Base-by-base conservation (phyloP, 345 rosid genomes). In the Anacardium occidentale region DNA sequence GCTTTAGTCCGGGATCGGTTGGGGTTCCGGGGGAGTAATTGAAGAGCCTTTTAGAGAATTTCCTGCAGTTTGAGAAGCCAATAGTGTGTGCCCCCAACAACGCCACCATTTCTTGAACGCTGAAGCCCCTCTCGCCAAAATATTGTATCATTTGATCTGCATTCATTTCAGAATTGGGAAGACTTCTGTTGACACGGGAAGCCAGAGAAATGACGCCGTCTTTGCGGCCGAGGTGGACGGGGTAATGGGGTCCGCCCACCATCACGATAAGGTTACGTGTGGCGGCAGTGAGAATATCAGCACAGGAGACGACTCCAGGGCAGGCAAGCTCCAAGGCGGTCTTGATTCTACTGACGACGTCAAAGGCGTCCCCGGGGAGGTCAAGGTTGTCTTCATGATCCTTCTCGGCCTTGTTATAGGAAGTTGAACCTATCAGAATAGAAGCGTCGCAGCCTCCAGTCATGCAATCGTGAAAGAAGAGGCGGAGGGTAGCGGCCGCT, bases 401-500 rank as follows among this genome's bases (percentile, higher is more conserved):
- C 5, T 88, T 89, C 75, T 89, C 91, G 1, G 91, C 89, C 37
- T 65, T 73, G 72, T 85, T 86, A 73, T 85, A 83, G 0, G 89
- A 37, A 42, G 80, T 85, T 11, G 91, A 82, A 2, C 88, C 56
- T 3, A 89, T 45, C n/a, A 86, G 84, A 37, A 86, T 75, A 0
- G 93, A 89, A 0, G 75, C 93, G 47, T 89, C 91, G 34, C 93
- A 89, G 14, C 93, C 93, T 11, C 85, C 86, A 4, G 85, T 86
- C 75, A 86, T 69, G 72, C 93, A 89, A 24, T 89, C 93, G 32
- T 89, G 93, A 64, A 89, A 75, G 54, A 86, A 85, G 5, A 85
- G 65, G 25, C 93, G 89, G 20, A 89, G 61, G 14, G 85, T 75
- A 40, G 74, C 93, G 0, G 93, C 93, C 0, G 89, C 91, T 10